Evolutionary conservation across 2,329 filamentous ascomycete genomes (phyloP).

Genomic region (Cyphellophora europaea): DNA sequence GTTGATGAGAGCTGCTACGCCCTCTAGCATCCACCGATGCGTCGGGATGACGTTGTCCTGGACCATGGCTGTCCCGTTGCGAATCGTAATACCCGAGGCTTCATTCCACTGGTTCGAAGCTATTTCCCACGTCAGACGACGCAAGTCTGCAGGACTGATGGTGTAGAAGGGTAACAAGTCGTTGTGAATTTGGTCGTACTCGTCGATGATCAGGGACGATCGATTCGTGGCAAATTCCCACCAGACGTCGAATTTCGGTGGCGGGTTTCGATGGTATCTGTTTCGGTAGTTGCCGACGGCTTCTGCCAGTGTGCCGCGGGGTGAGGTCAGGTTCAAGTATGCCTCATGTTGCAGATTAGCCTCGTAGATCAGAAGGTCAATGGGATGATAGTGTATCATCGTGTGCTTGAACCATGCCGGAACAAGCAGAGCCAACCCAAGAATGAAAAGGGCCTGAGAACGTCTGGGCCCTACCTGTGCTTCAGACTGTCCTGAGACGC

Average conservation of each 20-base stretch:
- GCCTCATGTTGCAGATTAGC: constrained; percentile 38
- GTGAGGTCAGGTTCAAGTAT: constrained; percentile 38
- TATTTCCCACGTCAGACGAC: constrained; percentile 43
- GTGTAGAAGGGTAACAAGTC: constrained; percentile 49
- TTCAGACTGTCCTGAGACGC: no score
- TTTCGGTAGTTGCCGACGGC: constrained; percentile 43
- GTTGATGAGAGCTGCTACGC: constrained; percentile 43
- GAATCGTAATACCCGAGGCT: constrained; percentile 46
- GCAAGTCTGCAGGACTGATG: constrained; percentile 40
- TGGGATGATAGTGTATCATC: constrained; percentile 40
- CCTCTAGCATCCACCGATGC: constrained; percentile 51
- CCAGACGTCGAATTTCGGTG: constrained; percentile 53
- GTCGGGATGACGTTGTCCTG: constrained; percentile 43
- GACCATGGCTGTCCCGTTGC: constrained; percentile 41
- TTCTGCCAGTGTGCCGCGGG: constrained; percentile 38
- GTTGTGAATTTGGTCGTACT: constrained; percentile 50
- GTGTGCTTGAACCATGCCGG: constrained; percentile 32
- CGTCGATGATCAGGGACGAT: constrained; percentile 47
- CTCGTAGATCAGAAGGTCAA: constrained; percentile 44
- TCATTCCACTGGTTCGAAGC: constrained; percentile 46
- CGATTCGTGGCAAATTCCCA: constrained; percentile 45
- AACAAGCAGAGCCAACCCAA: constrained; percentile 33
- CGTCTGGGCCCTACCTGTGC: no score
- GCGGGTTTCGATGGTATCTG: constrained; percentile 46
- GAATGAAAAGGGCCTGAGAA: no score